Percentiles rank a stretch among this genome's conserved stretches.
Conservation (phyloP, 2,329 filamentous ascomycete genomes). For the Microdochium nivale region DNA sequence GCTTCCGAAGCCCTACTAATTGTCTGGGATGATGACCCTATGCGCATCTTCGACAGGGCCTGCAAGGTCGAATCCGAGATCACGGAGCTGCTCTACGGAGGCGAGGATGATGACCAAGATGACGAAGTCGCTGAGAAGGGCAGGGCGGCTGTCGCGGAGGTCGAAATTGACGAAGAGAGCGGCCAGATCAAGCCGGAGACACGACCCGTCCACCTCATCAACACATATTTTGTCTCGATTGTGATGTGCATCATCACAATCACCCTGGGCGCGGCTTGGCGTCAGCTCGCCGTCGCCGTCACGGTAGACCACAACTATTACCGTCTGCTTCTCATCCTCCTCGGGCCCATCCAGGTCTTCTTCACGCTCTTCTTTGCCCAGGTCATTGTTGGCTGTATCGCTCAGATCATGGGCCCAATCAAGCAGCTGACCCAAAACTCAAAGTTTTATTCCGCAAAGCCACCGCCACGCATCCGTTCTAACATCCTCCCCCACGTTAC, state of each 20-base stretch:
- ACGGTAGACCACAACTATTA: constrained; percentile 53
- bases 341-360: constrained; percentile 67
- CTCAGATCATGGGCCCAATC: constrained; percentile 69
- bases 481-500: constrained; percentile 61
- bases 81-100: constrained; percentile 69
- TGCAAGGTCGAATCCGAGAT: constrained; percentile 67
- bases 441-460: constrained; percentile 71
- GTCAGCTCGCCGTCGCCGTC: constrained; percentile 60
- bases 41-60: constrained; percentile 60
- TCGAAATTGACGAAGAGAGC: constrained; percentile 63
- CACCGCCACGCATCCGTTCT: constrained; percentile 52
- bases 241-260: constrained; percentile 58
- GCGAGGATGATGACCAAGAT: constrained; percentile 39
- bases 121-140: constrained; percentile 37
- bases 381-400: constrained; percentile 67
- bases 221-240: constrained; percentile 58
- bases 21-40: constrained; percentile 76
- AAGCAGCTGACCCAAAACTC: constrained; percentile 67
- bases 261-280: constrained; percentile 61
- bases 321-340: constrained; percentile 54
- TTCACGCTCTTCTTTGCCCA: constrained; percentile 77
- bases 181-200: constrained; percentile 56
- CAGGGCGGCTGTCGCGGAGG: constrained; percentile 33
- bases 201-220: constrained; percentile 60
- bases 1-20: constrained; percentile 62